Base-by-base conservation (phyloP, 2,329 filamentous ascomycete species). In the Colletotrichum trifolii region DNA sequence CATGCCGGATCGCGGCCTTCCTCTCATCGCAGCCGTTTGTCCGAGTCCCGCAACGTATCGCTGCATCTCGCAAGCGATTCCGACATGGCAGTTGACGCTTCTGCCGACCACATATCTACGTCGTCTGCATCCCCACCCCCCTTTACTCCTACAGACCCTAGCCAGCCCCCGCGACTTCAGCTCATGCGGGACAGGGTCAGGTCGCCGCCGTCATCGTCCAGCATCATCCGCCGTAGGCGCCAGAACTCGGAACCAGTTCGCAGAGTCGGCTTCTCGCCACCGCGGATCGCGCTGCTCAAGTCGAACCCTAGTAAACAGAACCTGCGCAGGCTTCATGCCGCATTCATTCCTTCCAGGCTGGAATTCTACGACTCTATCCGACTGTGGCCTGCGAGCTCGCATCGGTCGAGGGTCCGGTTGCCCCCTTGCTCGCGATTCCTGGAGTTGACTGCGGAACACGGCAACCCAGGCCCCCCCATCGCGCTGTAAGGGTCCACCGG, bases 301-400 rank as follows among this genome's bases (percentile, higher is more conserved):
- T 62, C 63, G 25, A 65, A 57, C 12, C 40, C 62, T 8, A 61
- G 62, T 56, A 39, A 57, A 35, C 62, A 65, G 46, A 65, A 49
- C 47, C 42, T 65, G 47, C 63, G 63, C 13, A 46, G 58, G 15
- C 52, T 65, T 35, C 46, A 61, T 17, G 53, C 52, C 6, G 53
- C 63, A 5, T 65, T 59, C 12, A 53, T 59, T 11, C 59, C 63
- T 3, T 25, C 47, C n/a, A 52, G 52, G 8, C 52, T 62, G 10
- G 52, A 50, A 35, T 62, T 65, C 17, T 65, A 65, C 46, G 63
- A 65, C 52, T 65, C 63, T n/a, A 65, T 65, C 17, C 63, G 63
- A 6, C n/a, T 48, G 8, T 65, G 63, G 63, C 63, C 63, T 12
- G 47, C 52, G 9, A 56, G 63, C 33, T 65, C 63, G 8, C 33